Percentiles rank a stretch among this genome's conserved stretches.
Evolutionary conservation across 2,329 filamentous ascomycete genomes (phyloP).

Genomic region (Colletotrichum truncatum): DNA sequence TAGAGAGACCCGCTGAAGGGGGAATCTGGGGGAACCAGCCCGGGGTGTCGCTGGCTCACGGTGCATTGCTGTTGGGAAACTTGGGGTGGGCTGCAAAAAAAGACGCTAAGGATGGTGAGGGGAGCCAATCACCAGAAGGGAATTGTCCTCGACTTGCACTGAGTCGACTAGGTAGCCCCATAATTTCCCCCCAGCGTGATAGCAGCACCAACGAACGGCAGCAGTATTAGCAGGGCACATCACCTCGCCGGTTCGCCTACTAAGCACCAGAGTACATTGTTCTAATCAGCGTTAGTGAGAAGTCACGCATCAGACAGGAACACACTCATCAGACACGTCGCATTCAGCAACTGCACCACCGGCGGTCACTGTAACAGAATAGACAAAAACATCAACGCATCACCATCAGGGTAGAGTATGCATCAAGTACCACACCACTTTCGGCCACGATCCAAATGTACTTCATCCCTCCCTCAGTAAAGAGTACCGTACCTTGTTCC

Average conservation of each 20-base stretch:
- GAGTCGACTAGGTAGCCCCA: not conserved
- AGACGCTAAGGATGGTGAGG: slow-evolving; percentile 20
- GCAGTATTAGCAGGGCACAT: not conserved
- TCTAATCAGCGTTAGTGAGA: not conserved
- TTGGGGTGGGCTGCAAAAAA: slow-evolving; percentile 11
- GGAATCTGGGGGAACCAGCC: slow-evolving; percentile 25
- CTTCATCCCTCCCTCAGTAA: not conserved
- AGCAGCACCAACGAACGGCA: not conserved
- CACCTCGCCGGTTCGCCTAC: not conserved
- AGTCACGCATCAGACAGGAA: not conserved
- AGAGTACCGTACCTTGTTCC: not conserved
- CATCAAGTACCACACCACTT: not conserved
- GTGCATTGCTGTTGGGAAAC: slow-evolving; percentile 16
- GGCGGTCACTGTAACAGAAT: not conserved
- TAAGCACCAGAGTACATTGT: not conserved
- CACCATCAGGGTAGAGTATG: no score
- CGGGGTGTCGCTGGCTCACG: not conserved
- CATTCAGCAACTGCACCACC: not conserved
- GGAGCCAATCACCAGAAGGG: slow-evolving; percentile 7
- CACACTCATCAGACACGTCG: not conserved
- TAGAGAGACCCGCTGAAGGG: not conserved
- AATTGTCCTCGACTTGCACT: slow-evolving; percentile 14
- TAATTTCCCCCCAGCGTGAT: not conserved
- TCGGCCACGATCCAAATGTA: slow-evolving; percentile 1
- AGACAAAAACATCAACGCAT: not conserved